Base-by-base conservation (phyloP, 2,329 filamentous ascomycete genomes). In the Pestalotiopsis sp. region DNA sequence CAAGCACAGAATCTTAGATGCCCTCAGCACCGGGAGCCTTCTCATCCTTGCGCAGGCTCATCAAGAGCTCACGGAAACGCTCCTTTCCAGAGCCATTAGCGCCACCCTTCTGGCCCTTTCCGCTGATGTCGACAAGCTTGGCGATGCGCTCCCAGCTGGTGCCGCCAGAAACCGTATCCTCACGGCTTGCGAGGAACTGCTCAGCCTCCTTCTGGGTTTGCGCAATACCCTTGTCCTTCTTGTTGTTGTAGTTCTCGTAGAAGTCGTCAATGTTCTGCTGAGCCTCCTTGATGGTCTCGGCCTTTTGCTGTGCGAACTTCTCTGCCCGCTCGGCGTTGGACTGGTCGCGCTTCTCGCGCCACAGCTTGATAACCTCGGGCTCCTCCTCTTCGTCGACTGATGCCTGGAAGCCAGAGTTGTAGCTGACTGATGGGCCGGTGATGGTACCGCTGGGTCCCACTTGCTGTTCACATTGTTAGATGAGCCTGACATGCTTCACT, bases 71-170 rank as follows among this genome's bases (percentile, higher is more conserved):
- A 73, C 96, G 91, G 88, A 99, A 98, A 72, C 94, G 93, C 81
- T 97, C 94, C 88, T 99, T 99, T 76, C 95, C 95, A 70, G 93
- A 97, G 60, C 95, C 95, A 70, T 90, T 91, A 58, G 93, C 94
- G 77, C 95, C 95, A 69, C 95, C 95, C 81, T 91, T 93, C 69
- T 89, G 84, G 14, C 95, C 94, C 84, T 98, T 99, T 71, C 96
- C 96, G 77, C 94, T 98, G 73, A 99, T 83, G 82, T 99, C 96
- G n/a, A 98, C 95, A 75, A 99, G 82, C 85, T 98, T 99, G 27
- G 95, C 92, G 77, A 99, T 98, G 74, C 96, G 92, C 84, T 99
- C 96, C 96, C 96, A 99, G 86, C 93, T 97, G 4, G 96, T 99
- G 71, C 96, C 96, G 64, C 96, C 96, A 12, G 93, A 93, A 27